Base-by-base conservation (phyloP, 2,329 filamentous ascomycete species). In the Drechslera avenae region DNA sequence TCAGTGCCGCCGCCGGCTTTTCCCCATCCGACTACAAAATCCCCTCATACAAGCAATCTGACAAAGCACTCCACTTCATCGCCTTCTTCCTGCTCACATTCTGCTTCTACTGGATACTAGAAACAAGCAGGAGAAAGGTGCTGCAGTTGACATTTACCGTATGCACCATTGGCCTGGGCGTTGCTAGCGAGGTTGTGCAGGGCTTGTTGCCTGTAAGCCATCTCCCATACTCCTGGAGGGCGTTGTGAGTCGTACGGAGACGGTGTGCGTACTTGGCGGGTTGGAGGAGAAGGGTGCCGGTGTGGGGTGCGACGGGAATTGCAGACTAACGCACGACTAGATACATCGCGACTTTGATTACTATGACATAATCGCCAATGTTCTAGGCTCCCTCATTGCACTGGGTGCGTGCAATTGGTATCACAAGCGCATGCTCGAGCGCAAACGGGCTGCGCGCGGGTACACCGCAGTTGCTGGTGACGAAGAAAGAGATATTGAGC, bases 21-120 rank as follows among this genome's bases (percentile, higher is more conserved):
- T 86, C 90, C 26, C 62, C 68, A 9, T 55, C 59, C 16, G 59
- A 72, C 52, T 72, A 76, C 71, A 71, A 78, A 69, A 71, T 80
- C 17, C 79, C 83, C 14, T 76, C 79, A 66, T 83, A 93, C 71
- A 91, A 95, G 52, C 77, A 80, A 53, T 78, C 75, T 79, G 92
- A 97, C 82, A 97, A 99, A 76, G 79, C 89, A 67, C 82, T 97
- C 21, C 94, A 97, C 75, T 82, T 89, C 64, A 56, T 91, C 51
- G 92, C 89, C 65, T 97, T 99, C 79, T 96, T 97, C 81, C 71
- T 90, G 60, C 83, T 99, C 45, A 96, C 93, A 13, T 75, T 89
- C 35, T 71, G 83, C 62, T 97, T 97, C 81, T 99, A 99, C 84
- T 99, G 94, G 91, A 89, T 97, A 70, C 77, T 97, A 64, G 94